phyloP scores from a whole-genome alignment of 495 filamentous ascomycete genomes.

The Aspergillus diversus region DNA sequence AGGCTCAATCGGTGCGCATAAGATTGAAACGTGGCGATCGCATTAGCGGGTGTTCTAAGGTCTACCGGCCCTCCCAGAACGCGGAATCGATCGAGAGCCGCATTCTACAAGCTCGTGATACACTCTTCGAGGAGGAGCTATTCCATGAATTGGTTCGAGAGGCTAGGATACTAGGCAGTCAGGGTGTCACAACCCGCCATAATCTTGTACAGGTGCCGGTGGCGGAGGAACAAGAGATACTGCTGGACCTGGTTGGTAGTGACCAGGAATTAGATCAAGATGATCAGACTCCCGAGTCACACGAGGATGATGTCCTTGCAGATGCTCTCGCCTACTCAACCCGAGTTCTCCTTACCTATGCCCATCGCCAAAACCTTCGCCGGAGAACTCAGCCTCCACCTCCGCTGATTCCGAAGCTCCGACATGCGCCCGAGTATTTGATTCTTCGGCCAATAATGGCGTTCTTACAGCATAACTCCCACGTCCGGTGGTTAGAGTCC shows the following conservation, averaged over 20 bases:
- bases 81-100: slow-evolving; percentile 58
- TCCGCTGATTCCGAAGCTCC: slow-evolving; percentile 56
- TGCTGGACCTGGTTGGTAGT: slow-evolving; percentile 69
- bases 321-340: slow-evolving; percentile 61
- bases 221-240: slow-evolving; percentile 53
- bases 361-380: slow-evolving; percentile 68
- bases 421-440: slow-evolving; percentile 54
- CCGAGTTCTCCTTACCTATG: slow-evolving; percentile 70
- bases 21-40: slow-evolving; percentile 47
- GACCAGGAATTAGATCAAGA: slow-evolving; percentile 38
- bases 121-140: slow-evolving; percentile 89
- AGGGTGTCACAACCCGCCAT: slow-evolving; percentile 64
- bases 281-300: slow-evolving; percentile 14
- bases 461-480: slow-evolving; percentile 62
- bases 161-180: slow-evolving; percentile 66
- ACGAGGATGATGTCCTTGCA: slow-evolving; percentile 47
- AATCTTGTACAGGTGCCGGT: slow-evolving; percentile 62
- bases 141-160: slow-evolving; percentile 89
- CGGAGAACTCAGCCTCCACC: slow-evolving; percentile 64
- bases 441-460: slow-evolving; percentile 69
- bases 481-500: slow-evolving; percentile 41
- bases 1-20: slow-evolving; percentile 68
- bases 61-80: slow-evolving; percentile 37
- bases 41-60: slow-evolving; percentile 45
- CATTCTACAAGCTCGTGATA: slow-evolving; percentile 82